Percentiles rank a stretch among this genome's conserved stretches.
phyloP scores from a whole-genome alignment of 1,139 yeast species.

The Magnusiomyces paraingens region DNA sequence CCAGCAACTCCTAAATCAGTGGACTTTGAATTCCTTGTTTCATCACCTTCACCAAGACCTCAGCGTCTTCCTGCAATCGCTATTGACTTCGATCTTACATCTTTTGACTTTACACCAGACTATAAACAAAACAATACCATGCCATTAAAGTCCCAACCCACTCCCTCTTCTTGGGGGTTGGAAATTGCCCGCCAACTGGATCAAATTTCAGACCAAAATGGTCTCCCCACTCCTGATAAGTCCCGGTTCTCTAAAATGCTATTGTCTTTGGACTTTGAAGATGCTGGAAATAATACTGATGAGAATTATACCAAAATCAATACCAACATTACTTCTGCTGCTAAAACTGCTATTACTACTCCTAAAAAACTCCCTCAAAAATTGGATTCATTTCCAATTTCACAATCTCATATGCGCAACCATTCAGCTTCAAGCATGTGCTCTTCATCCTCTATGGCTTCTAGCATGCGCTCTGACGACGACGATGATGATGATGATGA shows the following conservation, averaged over 20 bases:
- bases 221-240: too few relatives aligned
- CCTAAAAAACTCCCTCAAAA: not conserved
- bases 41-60: too few relatives aligned
- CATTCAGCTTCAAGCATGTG: not conserved
- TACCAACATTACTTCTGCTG: not conserved
- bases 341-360: not conserved
- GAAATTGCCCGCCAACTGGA: slow-evolving; percentile 1
- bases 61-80: too few relatives aligned
- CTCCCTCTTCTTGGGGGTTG: not conserved
- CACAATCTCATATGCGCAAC: not conserved
- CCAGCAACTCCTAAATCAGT: too few relatives aligned
- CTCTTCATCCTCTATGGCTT: not conserved
- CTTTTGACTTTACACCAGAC: too few relatives aligned
- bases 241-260: too few relatives aligned
- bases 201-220: not conserved
- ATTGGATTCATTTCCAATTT: not conserved
- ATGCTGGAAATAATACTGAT: too few relatives aligned
- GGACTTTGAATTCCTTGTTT: too few relatives aligned
- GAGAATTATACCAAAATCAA: not conserved
- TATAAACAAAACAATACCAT: too few relatives aligned
- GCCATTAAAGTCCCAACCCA: not conserved
- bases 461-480: not conserved
- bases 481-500: not conserved
- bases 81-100: too few relatives aligned
- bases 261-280: too few relatives aligned